Base-by-base conservation (phyloP, 192 early-diverging fungal species). In the Polychytrium aggregatum region DNA sequence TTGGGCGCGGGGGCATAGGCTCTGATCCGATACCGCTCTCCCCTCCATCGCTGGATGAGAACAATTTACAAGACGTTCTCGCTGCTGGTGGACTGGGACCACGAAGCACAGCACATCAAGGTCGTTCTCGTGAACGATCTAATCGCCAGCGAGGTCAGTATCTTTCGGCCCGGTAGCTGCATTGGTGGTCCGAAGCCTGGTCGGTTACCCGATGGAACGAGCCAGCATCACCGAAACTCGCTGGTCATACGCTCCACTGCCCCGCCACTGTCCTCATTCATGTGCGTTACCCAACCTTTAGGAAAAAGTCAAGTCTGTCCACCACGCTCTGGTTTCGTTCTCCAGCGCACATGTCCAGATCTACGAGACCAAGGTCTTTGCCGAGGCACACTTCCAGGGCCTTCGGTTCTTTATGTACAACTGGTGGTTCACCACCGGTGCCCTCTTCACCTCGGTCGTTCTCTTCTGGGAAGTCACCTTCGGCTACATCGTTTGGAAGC, bases 391-490 rank as follows among this genome's bases (percentile, higher is more conserved):
- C 57, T 86, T 82, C 57, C 69, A 76, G 27, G 81, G 81, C 4
- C 62, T 83, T 1, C 62, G 79, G n/a, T 82, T 78, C 63, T 82
- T 77, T 61, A 83, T 86, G 83, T 78, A 79, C 62, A 74, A 86
- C 55, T 86, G 81, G 79, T 57, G 71, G 41, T 11, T 68, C 27
- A 74, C 78, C 9, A 82, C 79, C 0, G 79, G 66, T 1, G 37
- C 65, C 7, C 45, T 76, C 16, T 85, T 85, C 55, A 56, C 83
- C 8, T 39, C 64, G 1, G 31, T 57, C 13, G 70, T 76, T 25
- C 62, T 80, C 38, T 53, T 67, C 11, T 80, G 74, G 71, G 74
- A 79, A 50, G 38, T 61, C 6, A 16, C 65, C 16, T 13, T 66
- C 24, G 53, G 39, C n/a, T 50, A 54, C 22, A 43, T 51, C 25